Base-by-base conservation (phyloP, 805 yeast species). In the Nakazawaea wyomingensis region DNA sequence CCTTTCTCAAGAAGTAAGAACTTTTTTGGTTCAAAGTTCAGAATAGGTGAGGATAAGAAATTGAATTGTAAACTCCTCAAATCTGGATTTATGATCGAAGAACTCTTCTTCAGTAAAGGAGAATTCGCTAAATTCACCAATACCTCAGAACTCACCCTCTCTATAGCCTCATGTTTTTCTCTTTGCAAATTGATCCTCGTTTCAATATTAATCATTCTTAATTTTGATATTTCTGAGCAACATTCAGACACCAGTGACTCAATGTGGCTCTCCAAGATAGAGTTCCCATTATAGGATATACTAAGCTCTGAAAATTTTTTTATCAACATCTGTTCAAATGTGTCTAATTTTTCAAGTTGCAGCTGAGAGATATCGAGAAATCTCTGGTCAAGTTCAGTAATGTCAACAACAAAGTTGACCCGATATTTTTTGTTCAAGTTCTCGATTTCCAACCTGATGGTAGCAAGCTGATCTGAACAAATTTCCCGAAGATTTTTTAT, bases 371-470 rank as follows among this genome's bases (percentile, higher is more conserved):
- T 18, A n/a, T 17, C 16, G 1, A 19, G 13, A 30, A 22, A 40
- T 14, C 34, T 20, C 16, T 13, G 24, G 17, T 40, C 39, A 9
- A 40, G 31, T 9, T 18, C n/a, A 3, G 26, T 29, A 11, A 34
- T 4, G 3, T 24, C 21, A 14, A 14, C 18, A 4, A 16, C 13
- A 33, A 22, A 22, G 13, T 26, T 18, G 11, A 14, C 13, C 18
- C 33, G 37, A 21, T 39, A 39, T 17, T 39, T 39, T 3, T 6
- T 5, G 18, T 37, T 37, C 40, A 37, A 9, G 4, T 5, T 37
- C 34, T 27, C 26, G 4, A 20, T 32, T 17, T 32, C 35, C 10
- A 7, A 6, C 3, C 16, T 10, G 16, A 20, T 5, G 21, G 35
- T 14, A 6, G 8, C 16, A 29, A 29, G 32, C 16, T 29, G 14